These are phyloP conservation scores for Boletellus sp. DNA, from an alignment of 768 basidiomycete genomes.

Conservation along the genomic window DNA sequence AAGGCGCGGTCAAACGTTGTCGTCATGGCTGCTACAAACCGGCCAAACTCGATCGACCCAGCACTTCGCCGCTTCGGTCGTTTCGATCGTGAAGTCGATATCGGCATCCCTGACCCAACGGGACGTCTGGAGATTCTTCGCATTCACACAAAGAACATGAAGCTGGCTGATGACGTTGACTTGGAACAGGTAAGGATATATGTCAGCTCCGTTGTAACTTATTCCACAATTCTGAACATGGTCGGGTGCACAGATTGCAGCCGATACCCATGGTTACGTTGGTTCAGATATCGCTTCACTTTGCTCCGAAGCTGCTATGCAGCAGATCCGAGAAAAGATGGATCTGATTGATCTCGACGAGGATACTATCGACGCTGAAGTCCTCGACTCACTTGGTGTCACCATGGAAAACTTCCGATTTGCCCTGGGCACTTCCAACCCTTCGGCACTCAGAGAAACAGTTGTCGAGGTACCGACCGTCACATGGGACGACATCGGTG, in stretches of 20 bases:
- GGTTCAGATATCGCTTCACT: constrained; percentile 97
- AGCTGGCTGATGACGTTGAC: constrained; percentile 93
- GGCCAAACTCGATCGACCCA: constrained; percentile 99
- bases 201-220: neutral
- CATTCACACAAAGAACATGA: constrained; percentile 99
- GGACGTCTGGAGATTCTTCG: constrained; percentile 98
- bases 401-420: constrained; percentile 99
- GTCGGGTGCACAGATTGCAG: constrained; percentile 67
- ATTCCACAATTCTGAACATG: constrained; percentile 2
- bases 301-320: constrained; percentile 99
- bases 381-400: constrained; percentile 96
- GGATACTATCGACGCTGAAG: constrained; percentile 99
- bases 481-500: constrained; percentile 99
- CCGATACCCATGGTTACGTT: constrained; percentile 99
- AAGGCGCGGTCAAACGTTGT: constrained; percentile 99
- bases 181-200: constrained; percentile 70
- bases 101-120: constrained; percentile 98
- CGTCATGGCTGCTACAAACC: constrained; percentile 98
- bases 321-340: constrained; percentile 99
- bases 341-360: constrained; percentile 93
- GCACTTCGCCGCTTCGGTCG: constrained; percentile 98
- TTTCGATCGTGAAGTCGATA: constrained; percentile 99
- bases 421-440: constrained; percentile 95
- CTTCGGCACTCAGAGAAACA: constrained; percentile 97
- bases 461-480: constrained; percentile 99